Conservation (phyloP, 306 rosid genomes). For the Gillenia trifoliata region DNA sequence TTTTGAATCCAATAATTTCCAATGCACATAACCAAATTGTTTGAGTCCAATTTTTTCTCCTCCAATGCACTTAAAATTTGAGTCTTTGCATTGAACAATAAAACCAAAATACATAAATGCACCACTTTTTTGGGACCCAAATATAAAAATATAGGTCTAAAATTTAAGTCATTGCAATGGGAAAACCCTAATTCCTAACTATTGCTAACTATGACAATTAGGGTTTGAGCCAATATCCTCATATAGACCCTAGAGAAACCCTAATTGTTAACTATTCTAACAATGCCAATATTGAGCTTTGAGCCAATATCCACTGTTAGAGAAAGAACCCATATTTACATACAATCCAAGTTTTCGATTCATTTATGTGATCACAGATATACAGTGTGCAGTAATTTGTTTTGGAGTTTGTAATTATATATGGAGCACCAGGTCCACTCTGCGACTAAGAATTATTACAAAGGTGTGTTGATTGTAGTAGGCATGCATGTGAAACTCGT, state of each 20-base stretch:
- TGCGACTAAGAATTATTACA: not conserved
- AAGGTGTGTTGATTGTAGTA: not conserved
- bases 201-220: too few relatives aligned
- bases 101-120: too few relatives aligned
- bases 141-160: too few relatives aligned
- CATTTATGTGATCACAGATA: not conserved
- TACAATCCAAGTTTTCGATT: not conserved
- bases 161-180: too few relatives aligned
- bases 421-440: conserved; percentile 7
- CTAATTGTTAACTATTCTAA: not conserved
- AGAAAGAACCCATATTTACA: not conserved
- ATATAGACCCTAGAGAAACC: not conserved
- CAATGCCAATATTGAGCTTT: not conserved
- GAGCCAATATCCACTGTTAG: not conserved
- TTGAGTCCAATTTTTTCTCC: too few relatives aligned
- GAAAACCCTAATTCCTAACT: too few relatives aligned
- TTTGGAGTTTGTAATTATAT: not conserved
- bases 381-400: not conserved
- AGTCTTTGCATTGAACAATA: too few relatives aligned
- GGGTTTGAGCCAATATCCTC: too few relatives aligned
- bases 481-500: conserved; percentile 25
- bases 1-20: too few relatives aligned
- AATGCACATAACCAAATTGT: too few relatives aligned
- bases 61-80: too few relatives aligned
- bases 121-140: too few relatives aligned